phyloP scores from a whole-genome alignment of 176 grass and related monocot species.

The Thinopyrum elongatum region DNA sequence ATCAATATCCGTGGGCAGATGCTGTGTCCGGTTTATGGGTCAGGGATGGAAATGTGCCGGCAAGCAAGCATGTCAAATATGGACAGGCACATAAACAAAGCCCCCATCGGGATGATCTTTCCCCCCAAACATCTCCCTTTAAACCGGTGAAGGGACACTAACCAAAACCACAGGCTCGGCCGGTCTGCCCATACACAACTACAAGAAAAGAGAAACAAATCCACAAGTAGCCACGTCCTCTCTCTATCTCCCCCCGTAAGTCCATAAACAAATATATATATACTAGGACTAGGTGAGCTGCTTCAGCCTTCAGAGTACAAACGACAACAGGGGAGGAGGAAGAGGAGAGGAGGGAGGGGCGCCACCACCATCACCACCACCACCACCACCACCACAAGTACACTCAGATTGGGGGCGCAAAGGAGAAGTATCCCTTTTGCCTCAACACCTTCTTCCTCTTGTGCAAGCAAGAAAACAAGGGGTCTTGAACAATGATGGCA shows the following conservation, averaged over 20 bases:
- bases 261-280: conserved; percentile 39
- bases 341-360: neutral
- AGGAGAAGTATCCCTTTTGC: conserved; percentile 35
- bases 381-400: conserved; percentile 8
- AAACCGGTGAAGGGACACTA: conserved; percentile 44
- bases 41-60: no score
- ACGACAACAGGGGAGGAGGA: neutral
- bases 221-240: conserved; percentile 33
- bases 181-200: conserved; percentile 28
- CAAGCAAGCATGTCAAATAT: conserved; percentile 9
- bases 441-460: neutral
- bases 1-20: no score
- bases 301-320: conserved; percentile 31
- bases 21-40: no score
- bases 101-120: conserved; percentile 13
- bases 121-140: conserved; percentile 37
- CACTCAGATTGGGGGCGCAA: conserved; percentile 40
- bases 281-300: conserved; percentile 33
- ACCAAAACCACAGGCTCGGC: conserved; percentile 22
- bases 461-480: conserved; percentile 4
- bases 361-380: conserved; percentile 25
- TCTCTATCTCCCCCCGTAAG: neutral
- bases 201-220: conserved; percentile 30
- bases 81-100: conserved; percentile 31
- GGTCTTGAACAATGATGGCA: conserved; percentile 50